A percentile compares a stretch with the other conserved stretches of the same genome.
Conservation (phyloP, 176 grass and related monocot species). For the Hordeum vulgare region DNA sequence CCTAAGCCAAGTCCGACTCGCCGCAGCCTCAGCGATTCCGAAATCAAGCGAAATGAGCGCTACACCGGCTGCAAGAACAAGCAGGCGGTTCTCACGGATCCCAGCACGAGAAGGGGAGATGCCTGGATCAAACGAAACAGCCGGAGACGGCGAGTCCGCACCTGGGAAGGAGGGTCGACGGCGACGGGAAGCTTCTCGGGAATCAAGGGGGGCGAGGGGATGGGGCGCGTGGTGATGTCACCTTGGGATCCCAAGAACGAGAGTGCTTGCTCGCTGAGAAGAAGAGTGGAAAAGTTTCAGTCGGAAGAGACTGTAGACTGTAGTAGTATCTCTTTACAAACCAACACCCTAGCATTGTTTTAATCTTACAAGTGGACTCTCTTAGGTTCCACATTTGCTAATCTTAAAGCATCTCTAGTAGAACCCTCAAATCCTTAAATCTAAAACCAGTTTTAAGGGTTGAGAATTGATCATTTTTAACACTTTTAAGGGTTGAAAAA, state of each 20-base stretch:
- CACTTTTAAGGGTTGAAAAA: too few species aligned
- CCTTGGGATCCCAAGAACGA: slow-evolving; percentile 31
- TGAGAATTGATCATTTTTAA: too few species aligned
- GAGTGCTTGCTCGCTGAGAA: neutral
- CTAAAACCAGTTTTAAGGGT: too few species aligned
- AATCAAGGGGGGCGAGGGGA: slow-evolving; percentile 8
- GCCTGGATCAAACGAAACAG: neutral
- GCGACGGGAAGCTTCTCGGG: neutral
- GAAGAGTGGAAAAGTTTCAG: slow-evolving; percentile 23
- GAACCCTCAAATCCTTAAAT: too few species aligned
- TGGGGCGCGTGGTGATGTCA: neutral
- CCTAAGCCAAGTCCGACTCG: neutral
- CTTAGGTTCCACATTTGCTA: too few species aligned
- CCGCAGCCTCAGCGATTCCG: neutral
- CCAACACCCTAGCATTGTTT: neutral
- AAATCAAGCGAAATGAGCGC: neutral
- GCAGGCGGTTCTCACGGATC: slow-evolving; percentile 25
- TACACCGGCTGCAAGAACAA: slow-evolving; percentile 16
- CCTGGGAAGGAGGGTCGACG: neutral
- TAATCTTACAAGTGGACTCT: neutral
- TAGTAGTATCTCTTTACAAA: neutral
- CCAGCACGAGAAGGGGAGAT: neutral
- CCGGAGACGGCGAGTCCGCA: neutral
- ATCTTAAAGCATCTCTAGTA: too few species aligned
- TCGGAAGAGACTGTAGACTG: neutral